Conservation (phyloP, 2,329 filamentous ascomycete species). For the Colletotrichum australisinense region DNA sequence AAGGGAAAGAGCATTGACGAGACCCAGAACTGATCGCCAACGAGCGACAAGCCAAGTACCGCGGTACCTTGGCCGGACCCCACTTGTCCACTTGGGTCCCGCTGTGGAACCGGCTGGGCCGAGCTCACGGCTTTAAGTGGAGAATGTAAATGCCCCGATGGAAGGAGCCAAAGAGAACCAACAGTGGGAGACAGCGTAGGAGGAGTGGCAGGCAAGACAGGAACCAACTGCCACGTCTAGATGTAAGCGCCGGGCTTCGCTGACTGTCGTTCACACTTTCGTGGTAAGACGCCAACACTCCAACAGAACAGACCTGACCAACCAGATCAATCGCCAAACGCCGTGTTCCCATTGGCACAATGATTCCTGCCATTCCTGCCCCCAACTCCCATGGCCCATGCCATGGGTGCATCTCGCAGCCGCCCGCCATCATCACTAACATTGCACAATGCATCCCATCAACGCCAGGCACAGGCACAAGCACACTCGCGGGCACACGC, state of each 20-base stretch:
- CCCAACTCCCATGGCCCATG: neutral
- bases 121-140: constrained; percentile 18
- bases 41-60: neutral
- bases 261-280: constrained; percentile 1
- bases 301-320: neutral
- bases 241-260: constrained; percentile 25
- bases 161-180: neutral
- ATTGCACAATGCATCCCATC: constrained; percentile 9
- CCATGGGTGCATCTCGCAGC: constrained; percentile 13
- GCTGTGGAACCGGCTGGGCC: neutral
- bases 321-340: constrained; percentile 16
- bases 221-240: neutral
- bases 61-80: neutral
- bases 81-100: constrained; percentile 1
- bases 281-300: neutral
- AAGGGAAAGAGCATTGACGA: constrained; percentile 16
- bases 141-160: neutral
- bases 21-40: constrained; percentile 6
- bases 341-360: constrained; percentile 8
- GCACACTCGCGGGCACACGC: neutral
- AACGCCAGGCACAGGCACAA: neutral
- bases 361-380: neutral
- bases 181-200: too few species aligned
- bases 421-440: constrained; percentile 14
- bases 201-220: too few species aligned